Conservation (phyloP, 306 rosid genomes). For the Quercus rubra region DNA sequence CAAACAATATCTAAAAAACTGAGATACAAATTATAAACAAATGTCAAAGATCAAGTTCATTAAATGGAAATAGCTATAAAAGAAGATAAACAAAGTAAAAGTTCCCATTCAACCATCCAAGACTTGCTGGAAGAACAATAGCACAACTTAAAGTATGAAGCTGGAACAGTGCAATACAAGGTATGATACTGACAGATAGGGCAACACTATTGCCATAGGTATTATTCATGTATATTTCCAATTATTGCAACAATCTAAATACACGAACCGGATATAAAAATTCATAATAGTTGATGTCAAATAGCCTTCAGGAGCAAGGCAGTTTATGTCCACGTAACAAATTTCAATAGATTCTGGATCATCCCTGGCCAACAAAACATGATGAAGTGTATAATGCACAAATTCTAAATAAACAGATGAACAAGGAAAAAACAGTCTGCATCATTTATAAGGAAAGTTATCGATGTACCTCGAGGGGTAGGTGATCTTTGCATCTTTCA, state of each 20-base stretch:
- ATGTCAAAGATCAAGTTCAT: not conserved
- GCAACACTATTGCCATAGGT: not conserved
- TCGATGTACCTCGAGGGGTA: constrained; percentile 79
- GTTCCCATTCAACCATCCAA: not conserved
- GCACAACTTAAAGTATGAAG: not conserved
- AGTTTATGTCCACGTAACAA: constrained; percentile 56
- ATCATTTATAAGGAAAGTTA: constrained; percentile 1
- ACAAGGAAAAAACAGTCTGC: constrained; percentile 9
- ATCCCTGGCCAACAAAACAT: constrained; percentile 55
- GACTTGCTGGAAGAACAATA: not conserved
- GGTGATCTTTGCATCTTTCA: constrained; percentile 65
- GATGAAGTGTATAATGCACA: constrained; percentile 16
- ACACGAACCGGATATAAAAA: constrained; percentile 79
- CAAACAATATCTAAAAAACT: not conserved
- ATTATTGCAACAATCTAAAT: not conserved
- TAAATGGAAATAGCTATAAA: not conserved
- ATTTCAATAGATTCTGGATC: constrained; percentile 85
- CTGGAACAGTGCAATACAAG: not conserved
- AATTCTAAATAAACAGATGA: constrained; percentile 4
- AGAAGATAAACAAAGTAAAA: not conserved
- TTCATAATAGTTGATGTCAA: constrained; percentile 88
- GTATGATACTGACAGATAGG: too few species aligned
- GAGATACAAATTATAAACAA: not conserved
- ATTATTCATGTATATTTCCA: not conserved
- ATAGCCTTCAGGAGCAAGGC: constrained; percentile 79